Percentiles rank a stretch among this genome's conserved stretches.
These are phyloP conservation scores for Schizosaccharomyces versatilis DNA, from an alignment of 1,139 yeast genomes.

Conservation along the genomic window DNA sequence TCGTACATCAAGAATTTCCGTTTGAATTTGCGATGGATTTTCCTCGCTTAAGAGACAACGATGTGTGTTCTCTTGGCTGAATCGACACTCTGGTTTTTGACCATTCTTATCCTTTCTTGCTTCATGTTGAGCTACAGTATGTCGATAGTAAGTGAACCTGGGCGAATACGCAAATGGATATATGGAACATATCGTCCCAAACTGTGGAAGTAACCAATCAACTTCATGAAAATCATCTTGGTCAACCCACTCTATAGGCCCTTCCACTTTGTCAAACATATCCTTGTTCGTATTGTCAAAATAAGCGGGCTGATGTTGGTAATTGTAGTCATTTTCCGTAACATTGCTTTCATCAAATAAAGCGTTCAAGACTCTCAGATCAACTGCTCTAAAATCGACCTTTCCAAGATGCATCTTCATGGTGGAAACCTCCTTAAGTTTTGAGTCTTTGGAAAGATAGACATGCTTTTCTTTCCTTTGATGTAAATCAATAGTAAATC, in stretches of 20 bases:
- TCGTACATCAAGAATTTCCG: constrained; percentile 16
- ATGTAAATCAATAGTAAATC: constrained; percentile 58
- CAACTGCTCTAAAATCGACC: constrained; percentile 46
- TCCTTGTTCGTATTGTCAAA: background rate
- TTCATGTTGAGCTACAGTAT: constrained; percentile 19
- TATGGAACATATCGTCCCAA: constrained; percentile 19
- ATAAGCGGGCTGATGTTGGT: background rate
- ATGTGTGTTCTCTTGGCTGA: constrained; percentile 49
- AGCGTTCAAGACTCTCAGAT: constrained; percentile 50
- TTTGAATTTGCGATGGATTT: constrained; percentile 18
- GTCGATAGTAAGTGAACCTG: constrained; percentile 51
- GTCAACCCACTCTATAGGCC: constrained; percentile 44
- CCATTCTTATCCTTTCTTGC: constrained; percentile 11
- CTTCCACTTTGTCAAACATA: constrained; percentile 1
- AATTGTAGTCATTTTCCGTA: constrained; percentile 18
- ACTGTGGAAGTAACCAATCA: constrained; percentile 23
- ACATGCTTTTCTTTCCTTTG: constrained; percentile 53
- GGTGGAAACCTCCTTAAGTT: constrained; percentile 32
- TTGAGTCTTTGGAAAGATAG: constrained; percentile 34
- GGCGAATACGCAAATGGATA: constrained; percentile 55
- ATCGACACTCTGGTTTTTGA: constrained; percentile 28
- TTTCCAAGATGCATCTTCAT: constrained; percentile 62
- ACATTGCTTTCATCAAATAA: constrained; percentile 36
- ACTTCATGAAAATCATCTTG: constrained; percentile 60
- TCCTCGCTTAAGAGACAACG: constrained; percentile 29